phyloP scores from a whole-genome alignment of 2,329 filamentous ascomycete genomes.

The Fusarium coicis region DNA sequence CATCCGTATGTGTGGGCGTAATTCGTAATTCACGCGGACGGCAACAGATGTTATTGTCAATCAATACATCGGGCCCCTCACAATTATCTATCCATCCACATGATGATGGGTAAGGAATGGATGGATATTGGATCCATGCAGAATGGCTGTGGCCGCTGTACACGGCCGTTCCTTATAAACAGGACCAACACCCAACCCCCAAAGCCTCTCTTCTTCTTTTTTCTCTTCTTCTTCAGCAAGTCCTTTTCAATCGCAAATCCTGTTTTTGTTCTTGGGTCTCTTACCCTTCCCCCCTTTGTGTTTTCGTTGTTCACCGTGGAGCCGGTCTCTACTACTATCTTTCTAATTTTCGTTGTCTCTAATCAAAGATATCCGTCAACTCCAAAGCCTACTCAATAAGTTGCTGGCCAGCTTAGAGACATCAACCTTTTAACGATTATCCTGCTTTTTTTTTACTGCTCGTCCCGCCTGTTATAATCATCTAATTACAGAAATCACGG shows the following conservation, averaged over 20 bases:
- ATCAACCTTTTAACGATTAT: conserved; percentile 34
- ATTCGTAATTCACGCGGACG: conserved; percentile 26
- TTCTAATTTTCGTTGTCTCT: conserved; percentile 51
- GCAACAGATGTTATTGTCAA: conserved; percentile 14
- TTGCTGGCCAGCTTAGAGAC: conserved; percentile 57
- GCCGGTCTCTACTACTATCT: conserved; percentile 64
- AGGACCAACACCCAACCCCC: conserved; percentile 50
- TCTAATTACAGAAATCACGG: conserved; percentile 61
- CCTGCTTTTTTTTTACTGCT: conserved; percentile 8
- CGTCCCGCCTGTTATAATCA: conserved; percentile 47
- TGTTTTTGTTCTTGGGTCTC: conserved; percentile 57
- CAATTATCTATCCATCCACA: background rate
- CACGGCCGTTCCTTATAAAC: conserved; percentile 44
- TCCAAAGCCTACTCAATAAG: conserved; percentile 41
- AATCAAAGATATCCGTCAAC: conserved; percentile 35
- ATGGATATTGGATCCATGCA: background rate
- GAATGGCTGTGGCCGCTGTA: conserved; percentile 23
- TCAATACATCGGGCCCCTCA: background rate
- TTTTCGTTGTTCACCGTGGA: conserved; percentile 56
- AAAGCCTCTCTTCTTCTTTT: conserved; percentile 43
- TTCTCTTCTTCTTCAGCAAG: conserved; percentile 72
- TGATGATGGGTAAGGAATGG: background rate
- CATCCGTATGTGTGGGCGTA: background rate
- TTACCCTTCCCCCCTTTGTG: conserved; percentile 51
- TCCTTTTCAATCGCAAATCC: conserved; percentile 64